phyloP scores from a whole-genome alignment of 148 eudicot genomes.

The Fagopyrum esculentum region DNA sequence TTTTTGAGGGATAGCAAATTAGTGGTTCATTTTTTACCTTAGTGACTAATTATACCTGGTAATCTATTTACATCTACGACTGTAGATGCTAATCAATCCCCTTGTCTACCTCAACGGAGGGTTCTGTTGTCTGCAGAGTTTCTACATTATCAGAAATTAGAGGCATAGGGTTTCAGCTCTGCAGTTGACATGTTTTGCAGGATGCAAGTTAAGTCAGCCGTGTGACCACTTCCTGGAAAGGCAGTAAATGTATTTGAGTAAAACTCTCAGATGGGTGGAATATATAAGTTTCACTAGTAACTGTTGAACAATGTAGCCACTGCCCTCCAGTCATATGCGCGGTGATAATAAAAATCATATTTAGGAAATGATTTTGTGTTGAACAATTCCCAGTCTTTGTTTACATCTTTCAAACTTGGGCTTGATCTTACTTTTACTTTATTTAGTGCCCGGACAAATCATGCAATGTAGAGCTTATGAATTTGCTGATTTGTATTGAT shows the following conservation, averaged over 20 bases:
- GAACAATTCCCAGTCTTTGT: neutral
- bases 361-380: neutral
- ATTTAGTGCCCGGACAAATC: neutral
- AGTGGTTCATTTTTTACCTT: neutral
- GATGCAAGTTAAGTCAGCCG: neutral
- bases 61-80: neutral
- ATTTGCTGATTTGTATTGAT: no score
- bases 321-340: neutral
- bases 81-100: neutral
- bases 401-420: neutral
- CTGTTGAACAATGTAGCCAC: neutral
- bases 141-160: neutral
- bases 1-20: neutral
- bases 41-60: neutral
- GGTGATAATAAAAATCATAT: neutral
- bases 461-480: no score
- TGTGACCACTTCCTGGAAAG: neutral
- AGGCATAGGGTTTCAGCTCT: constrained; percentile 18
- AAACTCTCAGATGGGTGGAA: neutral
- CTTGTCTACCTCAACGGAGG: neutral
- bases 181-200: neutral
- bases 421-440: neutral
- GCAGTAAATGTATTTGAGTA: constrained; percentile 6
- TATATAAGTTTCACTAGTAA: neutral
- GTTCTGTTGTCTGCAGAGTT: constrained; percentile 1